Evolutionary conservation across 179 eudicot genomes (phyloP), one percentile per base, ranked within the genome.

Genomic region (Patellifolia procumbens): DNA sequence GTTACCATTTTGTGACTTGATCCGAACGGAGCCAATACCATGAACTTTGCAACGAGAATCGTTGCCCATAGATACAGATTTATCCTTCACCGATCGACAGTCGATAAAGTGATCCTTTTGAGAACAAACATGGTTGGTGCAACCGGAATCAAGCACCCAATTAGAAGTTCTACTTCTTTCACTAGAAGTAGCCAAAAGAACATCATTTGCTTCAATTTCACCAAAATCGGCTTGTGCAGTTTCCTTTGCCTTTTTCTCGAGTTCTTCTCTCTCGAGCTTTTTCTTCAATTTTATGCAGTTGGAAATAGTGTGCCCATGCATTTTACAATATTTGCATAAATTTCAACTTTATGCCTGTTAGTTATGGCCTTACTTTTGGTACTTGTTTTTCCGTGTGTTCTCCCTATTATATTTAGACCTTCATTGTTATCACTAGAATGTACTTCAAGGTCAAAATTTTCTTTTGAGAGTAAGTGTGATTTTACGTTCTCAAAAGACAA

Each of bases 391-490:
- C 39, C 19, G 58, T 34, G 24, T 52, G 24, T 11, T 32, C 46
- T 37, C 35, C 63, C 63, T 32, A 29, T 53, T 11, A 55, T 31
- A 35, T 46, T 39, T 53, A 52, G 3, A 17, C 75, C 31, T 72
- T 34, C 64, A 15, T 0, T 29, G 1, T 22, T n/a, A 55, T 55
- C 62, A 28, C 53, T 42, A 2, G 61, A 35, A 52, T 34, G 58
- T 15, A 52, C 42, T 16, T 71, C 46, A 13, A 10, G 20, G 62
- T 53, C 74, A 71, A 49, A 31, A 6, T 71, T 53, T 35, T 71
- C 74, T 52, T 72, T 72, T 52, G 75, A 52, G 24, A 34, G 42
- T 72, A 72, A 32, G 22, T 72, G 58, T 12, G 42, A 70, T 24
- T 70, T 70, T 9, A 51, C 42, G 31, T 70, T 43, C 49, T 48